A percentile compares a stretch with the other conserved stretches of the same genome.
phyloP scores from a whole-genome alignment of 345 rosid genomes.

The Trapa bicornis region DNA sequence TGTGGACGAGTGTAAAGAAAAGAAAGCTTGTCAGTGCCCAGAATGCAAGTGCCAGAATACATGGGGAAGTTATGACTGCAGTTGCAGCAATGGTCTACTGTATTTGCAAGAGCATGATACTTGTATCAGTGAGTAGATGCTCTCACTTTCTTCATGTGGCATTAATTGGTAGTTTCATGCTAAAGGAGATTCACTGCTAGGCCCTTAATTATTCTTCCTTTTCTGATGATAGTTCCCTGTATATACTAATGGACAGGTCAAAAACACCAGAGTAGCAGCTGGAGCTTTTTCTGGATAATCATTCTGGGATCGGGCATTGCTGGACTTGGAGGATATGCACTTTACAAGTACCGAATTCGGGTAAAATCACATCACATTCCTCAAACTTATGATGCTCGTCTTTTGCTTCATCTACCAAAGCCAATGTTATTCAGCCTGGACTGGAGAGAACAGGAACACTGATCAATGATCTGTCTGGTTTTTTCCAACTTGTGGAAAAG shows the following conservation, averaged over 20 bases:
- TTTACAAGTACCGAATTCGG: constrained; percentile 91
- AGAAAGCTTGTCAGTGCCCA: constrained; percentile 66
- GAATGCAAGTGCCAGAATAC: constrained; percentile 72
- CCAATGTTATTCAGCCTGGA: too few relatives aligned
- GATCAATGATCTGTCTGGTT: neutral
- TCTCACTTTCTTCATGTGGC: neutral
- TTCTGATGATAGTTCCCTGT: too few relatives aligned
- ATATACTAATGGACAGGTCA: constrained; percentile 25
- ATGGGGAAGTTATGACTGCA: constrained; percentile 94
- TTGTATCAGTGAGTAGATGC: constrained; percentile 53
- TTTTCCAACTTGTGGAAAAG: neutral
- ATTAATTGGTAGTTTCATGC: neutral
- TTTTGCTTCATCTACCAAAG: neutral
- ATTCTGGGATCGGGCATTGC: constrained; percentile 57
- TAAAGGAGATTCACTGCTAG: too few relatives aligned
- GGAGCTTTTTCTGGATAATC: constrained; percentile 61
- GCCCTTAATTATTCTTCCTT: too few relatives aligned
- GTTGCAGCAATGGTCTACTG: constrained; percentile 60
- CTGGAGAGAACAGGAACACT: too few relatives aligned
- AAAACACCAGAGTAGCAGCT: constrained; percentile 20
- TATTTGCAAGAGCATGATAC: constrained; percentile 87
- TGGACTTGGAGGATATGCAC: constrained; percentile 65
- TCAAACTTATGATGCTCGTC: neutral
- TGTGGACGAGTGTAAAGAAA: constrained; percentile 83
- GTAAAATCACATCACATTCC: constrained; percentile 22